phyloP scores from a whole-genome alignment of 2,329 filamentous ascomycete genomes.

The Calcarisporium arbuscula region DNA sequence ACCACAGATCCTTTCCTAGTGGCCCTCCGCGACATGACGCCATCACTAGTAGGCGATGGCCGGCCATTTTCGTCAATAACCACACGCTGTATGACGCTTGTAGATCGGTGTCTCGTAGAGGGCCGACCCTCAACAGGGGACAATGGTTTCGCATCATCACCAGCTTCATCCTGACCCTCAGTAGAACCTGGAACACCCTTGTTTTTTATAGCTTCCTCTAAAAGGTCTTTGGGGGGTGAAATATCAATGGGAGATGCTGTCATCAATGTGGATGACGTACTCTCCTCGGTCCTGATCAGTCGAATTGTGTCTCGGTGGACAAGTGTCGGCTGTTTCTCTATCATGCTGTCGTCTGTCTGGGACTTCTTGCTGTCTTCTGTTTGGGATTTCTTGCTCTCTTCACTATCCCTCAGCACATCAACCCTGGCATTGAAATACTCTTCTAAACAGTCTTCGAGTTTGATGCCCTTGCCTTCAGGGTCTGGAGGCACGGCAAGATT shows the following conservation, averaged over 20 bases:
- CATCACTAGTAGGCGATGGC: constrained; percentile 34
- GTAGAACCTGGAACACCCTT: not conserved
- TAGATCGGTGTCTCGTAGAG: constrained; percentile 40
- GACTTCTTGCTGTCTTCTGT: constrained; percentile 20
- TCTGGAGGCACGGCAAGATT: constrained; percentile 85
- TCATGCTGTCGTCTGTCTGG: too few relatives aligned
- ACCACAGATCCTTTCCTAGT: constrained; percentile 41
- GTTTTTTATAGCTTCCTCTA: constrained; percentile 1
- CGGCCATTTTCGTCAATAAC: constrained; percentile 45
- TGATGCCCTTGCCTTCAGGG: constrained; percentile 63
- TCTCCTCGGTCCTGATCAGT: constrained; percentile 26
- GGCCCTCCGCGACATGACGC: constrained; percentile 35
- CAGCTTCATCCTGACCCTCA: constrained; percentile 1
- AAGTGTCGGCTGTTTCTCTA: constrained; percentile 18
- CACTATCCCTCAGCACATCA: constrained; percentile 72
- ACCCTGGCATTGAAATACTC: constrained; percentile 93
- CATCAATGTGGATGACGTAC: constrained; percentile 24
- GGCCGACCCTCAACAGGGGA: constrained; percentile 1
- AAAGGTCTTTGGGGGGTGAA: constrained; percentile 14
- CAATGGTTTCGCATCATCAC: not conserved
- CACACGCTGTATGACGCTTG: constrained; percentile 56
- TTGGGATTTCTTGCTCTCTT: constrained; percentile 43
- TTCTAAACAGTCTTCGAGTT: constrained; percentile 85
- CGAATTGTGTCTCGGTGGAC: constrained; percentile 26
- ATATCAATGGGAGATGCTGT: constrained; percentile 26